Conservation (phyloP, 2,329 filamentous ascomycete species). For the Alternaria rosae region DNA sequence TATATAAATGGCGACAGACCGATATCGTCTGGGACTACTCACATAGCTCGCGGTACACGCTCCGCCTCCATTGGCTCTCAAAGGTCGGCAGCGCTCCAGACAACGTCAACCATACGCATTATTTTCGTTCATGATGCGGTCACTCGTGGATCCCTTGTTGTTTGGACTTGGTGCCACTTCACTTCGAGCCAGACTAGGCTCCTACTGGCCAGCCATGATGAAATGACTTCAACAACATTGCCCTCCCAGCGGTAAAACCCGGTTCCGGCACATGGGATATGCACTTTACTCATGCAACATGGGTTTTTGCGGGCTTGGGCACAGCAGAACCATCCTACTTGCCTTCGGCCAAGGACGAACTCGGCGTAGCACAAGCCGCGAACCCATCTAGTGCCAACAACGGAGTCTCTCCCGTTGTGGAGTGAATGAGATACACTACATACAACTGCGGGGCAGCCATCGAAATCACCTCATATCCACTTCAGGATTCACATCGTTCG, state of each 20-base stretch:
- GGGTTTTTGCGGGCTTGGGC: constrained; percentile 33
- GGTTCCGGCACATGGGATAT: constrained; percentile 30
- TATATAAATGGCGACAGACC: constrained; percentile 29
- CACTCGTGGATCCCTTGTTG: constrained; percentile 31
- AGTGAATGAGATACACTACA: constrained; percentile 11
- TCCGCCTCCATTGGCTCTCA: constrained; percentile 32
- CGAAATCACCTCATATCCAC: constrained; percentile 24
- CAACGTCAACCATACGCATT: constrained; percentile 41
- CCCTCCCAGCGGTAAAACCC: constrained; percentile 21
- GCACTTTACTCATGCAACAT: constrained; percentile 25
- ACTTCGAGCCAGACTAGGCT: constrained; percentile 31
- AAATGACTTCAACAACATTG: constrained; percentile 36
- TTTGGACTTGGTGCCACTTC: constrained; percentile 30
- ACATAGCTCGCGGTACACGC: constrained; percentile 24
- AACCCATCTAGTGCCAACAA: constrained; percentile 22
- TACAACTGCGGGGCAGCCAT: constrained; percentile 25
- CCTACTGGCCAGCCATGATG: constrained; percentile 42
- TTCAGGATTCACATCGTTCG: constrained; percentile 14
- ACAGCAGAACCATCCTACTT: constrained; percentile 29
- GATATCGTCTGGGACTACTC: constrained; percentile 21
- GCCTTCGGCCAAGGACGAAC: constrained; percentile 23
- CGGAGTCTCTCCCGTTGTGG: constrained; percentile 27
- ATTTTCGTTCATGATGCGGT: constrained; percentile 27
- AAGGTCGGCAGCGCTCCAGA: constrained; percentile 20
- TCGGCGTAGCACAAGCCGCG: constrained; percentile 26